Conservation (phyloP, 495 filamentous ascomycete genomes). For the Neurospora pannonica region DNA sequence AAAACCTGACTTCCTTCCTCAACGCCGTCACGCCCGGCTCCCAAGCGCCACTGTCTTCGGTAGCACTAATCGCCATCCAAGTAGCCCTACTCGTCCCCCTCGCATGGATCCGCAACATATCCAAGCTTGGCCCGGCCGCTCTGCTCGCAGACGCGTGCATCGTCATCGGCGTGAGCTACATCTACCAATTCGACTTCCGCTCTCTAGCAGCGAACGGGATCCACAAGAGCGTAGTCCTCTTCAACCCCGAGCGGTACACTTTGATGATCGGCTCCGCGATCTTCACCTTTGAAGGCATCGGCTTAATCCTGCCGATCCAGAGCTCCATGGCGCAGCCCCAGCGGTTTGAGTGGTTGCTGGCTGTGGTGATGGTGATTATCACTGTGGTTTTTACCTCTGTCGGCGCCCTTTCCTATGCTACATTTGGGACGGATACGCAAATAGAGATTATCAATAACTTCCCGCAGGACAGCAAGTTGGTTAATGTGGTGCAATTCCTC, state of each 20-base stretch:
- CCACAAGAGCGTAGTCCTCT: constrained; percentile 42
- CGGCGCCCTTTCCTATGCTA: constrained; percentile 54
- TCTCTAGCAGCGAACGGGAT: constrained; percentile 36
- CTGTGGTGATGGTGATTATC: constrained; percentile 50
- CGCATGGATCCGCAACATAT: constrained; percentile 54
- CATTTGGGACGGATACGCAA: constrained; percentile 47
- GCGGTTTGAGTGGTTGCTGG: constrained; percentile 49
- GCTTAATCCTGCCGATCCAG: constrained; percentile 56
- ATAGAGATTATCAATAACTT: constrained; percentile 59
- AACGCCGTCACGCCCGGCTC: constrained; percentile 37
- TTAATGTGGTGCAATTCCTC: constrained; percentile 57
- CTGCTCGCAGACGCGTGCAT: constrained; percentile 55
- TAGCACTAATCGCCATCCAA: constrained; percentile 45
- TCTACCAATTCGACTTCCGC: constrained; percentile 53
- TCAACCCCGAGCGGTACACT: constrained; percentile 53
- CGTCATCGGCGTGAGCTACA: constrained; percentile 52
- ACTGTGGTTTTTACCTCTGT: constrained; percentile 55
- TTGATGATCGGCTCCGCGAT: constrained; percentile 55
- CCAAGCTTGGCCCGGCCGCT: constrained; percentile 50
- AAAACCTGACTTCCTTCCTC: constrained; percentile 50
- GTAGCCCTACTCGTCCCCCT: constrained; percentile 48
- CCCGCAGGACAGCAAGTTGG: constrained; percentile 50
- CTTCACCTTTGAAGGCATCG: constrained; percentile 62
- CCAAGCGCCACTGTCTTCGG: constrained; percentile 27
- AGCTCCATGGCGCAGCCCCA: constrained; percentile 52